Conservation (phyloP, 345 rosid species). For the Pelargonium nanum region DNA sequence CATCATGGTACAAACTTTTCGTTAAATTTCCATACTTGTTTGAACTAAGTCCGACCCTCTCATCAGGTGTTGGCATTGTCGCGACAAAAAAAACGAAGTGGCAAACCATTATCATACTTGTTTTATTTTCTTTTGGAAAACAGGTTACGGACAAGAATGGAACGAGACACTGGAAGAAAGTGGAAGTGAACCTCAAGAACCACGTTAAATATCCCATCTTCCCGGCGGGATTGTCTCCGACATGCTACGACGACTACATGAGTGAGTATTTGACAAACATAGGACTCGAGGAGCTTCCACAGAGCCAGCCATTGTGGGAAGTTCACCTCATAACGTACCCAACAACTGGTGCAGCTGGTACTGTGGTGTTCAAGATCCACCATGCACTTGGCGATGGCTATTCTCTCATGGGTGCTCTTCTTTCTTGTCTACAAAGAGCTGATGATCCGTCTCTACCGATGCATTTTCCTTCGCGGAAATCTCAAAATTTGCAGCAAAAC, state of each 20-base stretch:
- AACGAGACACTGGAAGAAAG: conserved; percentile 24
- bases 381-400: conserved; percentile 34
- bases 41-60: too few relatives aligned
- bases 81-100: neutral
- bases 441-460: conserved; percentile 30
- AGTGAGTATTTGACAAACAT: conserved; percentile 15
- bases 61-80: too few relatives aligned
- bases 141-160: conserved; percentile 22
- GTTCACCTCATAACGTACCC: conserved; percentile 25
- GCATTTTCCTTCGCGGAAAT: conserved; percentile 24
- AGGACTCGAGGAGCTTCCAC: conserved; percentile 8
- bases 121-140: neutral
- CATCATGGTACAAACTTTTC: conserved; percentile 30
- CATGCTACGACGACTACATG: conserved; percentile 16
- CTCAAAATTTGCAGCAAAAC: neutral
- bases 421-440: conserved; percentile 27
- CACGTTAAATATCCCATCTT: conserved; percentile 25
- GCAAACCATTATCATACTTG: neutral
- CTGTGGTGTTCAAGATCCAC: conserved; percentile 24
- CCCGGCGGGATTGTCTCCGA: conserved; percentile 13
- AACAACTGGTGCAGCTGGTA: conserved; percentile 17
- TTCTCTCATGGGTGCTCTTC: conserved; percentile 29
- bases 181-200: conserved; percentile 22
- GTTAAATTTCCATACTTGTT: too few relatives aligned
- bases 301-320: conserved; percentile 25